These are phyloP conservation scores for Fragilaria crotonensis DNA, from an alignment of 108 stramenopile genomes.

Conservation along the genomic window DNA sequence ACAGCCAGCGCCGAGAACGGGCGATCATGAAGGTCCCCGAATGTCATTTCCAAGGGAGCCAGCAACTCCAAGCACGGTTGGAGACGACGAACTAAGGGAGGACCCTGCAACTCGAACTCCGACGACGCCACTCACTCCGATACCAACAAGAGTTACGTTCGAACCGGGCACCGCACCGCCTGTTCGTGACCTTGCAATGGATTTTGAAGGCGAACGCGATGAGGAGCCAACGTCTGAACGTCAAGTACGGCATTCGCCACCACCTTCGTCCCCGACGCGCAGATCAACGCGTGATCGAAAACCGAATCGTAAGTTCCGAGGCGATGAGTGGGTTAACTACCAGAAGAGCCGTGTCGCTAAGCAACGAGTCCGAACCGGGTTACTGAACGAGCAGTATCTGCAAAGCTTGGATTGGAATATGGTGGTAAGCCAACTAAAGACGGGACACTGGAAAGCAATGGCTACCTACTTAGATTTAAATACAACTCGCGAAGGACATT, in stretches of 20 bases:
- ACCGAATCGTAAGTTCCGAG: neutral
- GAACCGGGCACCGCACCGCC: too few species aligned
- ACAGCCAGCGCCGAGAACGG: neutral
- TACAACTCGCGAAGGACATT: too few species aligned
- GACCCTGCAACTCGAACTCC: too few species aligned
- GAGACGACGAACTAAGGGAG: neutral
- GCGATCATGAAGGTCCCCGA: neutral
- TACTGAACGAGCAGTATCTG: neutral
- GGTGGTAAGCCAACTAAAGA: neutral
- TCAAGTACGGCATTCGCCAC: neutral
- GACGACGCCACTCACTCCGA: too few species aligned
- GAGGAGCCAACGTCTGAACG: neutral
- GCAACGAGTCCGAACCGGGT: neutral
- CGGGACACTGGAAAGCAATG: neutral
- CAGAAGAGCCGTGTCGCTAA: neutral
- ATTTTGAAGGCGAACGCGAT: neutral
- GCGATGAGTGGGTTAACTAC: neutral
- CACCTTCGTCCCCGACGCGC: neutral
- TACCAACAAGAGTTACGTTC: too few species aligned
- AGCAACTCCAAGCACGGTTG: neutral
- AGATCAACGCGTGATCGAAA: neutral
- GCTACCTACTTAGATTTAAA: neutral
- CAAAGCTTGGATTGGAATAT: neutral
- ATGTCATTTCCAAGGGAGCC: neutral
- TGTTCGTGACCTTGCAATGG: slow-evolving; percentile 1